Evolutionary conservation across 148 eudicot species (phyloP).

Genomic region (Selenicereus undatus): DNA sequence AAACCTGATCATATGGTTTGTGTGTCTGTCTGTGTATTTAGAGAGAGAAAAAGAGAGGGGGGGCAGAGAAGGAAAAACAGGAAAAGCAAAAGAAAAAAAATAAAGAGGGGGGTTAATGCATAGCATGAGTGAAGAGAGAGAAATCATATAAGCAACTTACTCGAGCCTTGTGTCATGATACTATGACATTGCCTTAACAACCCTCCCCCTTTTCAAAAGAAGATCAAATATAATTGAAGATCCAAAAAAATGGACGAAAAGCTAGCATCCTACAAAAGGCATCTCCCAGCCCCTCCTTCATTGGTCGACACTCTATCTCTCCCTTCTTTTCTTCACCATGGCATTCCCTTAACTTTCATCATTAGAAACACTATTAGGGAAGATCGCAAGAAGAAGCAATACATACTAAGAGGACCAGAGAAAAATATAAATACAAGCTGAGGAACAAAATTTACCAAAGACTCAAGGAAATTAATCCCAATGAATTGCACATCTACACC

Average conservation of each 20-base stretch:
- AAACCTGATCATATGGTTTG: no score
- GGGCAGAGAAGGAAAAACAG: not conserved
- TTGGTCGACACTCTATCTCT: not conserved
- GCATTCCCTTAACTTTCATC: not conserved
- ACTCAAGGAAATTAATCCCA: conserved; percentile 82
- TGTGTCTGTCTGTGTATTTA: no score
- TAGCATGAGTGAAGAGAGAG: not conserved
- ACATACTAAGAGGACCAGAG: not conserved
- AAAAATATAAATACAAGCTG: not conserved
- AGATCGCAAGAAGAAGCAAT: not conserved
- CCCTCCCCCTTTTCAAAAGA: no score
- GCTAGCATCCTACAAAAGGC: no score
- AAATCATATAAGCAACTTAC: not conserved
- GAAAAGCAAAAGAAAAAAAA: not conserved
- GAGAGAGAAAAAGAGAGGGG: not conserved
- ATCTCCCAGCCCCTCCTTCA: not conserved
- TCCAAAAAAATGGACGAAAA: no score
- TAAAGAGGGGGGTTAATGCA: not conserved
- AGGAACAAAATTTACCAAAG: conserved; percentile 52
- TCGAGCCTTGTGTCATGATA: not conserved
- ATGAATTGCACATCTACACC: conserved; percentile 70
- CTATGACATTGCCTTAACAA: not conserved
- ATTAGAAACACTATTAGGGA: no score
- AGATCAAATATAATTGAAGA: no score
- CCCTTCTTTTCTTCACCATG: not conserved